Evolutionary conservation across 768 basidiomycete species (phyloP).

Genomic region (Tremella mesenterica): DNA sequence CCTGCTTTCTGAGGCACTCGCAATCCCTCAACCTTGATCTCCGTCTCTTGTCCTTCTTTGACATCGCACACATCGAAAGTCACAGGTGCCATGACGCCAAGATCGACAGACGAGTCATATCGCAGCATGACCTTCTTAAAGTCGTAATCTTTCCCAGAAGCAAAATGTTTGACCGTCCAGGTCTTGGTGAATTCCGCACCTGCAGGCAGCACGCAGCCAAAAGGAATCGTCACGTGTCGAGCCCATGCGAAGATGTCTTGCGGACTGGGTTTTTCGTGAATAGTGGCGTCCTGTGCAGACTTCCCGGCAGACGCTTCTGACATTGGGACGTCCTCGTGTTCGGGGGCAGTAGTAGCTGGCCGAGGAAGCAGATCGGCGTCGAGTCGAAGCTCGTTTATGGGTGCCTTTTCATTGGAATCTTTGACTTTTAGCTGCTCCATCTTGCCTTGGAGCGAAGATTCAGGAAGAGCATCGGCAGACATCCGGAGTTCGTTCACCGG

Average conservation of each 20-base stretch:
- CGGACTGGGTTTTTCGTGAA: too few species aligned
- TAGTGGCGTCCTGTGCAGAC: constrained; percentile 7
- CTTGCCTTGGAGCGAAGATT: too few species aligned
- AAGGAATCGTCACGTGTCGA: constrained; percentile 40
- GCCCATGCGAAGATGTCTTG: constrained; percentile 37
- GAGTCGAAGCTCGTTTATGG: too few species aligned
- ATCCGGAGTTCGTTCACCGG: too few species aligned
- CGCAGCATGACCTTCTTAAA: constrained; percentile 23
- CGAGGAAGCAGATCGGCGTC: too few species aligned
- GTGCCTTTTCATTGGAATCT: too few species aligned
- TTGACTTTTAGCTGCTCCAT: too few species aligned
- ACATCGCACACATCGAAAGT: constrained; percentile 17
- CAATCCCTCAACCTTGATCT: constrained; percentile 24
- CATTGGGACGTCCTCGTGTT: background rate
- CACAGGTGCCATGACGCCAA: constrained; percentile 9
- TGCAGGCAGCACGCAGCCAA: constrained; percentile 37
- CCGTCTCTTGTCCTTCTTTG: constrained; percentile 25
- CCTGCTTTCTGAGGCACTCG: constrained; percentile 26
- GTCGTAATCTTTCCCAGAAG: constrained; percentile 32
- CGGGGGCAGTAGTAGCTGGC: too few species aligned
- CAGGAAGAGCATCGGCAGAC: too few species aligned
- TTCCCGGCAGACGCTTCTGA: background rate
- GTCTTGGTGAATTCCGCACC: constrained; percentile 44
- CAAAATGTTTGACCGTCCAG: constrained; percentile 42
- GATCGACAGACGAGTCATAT: constrained; percentile 11